phyloP scores from a whole-genome alignment of 805 yeast species.

The Candida arabinofermentans region DNA sequence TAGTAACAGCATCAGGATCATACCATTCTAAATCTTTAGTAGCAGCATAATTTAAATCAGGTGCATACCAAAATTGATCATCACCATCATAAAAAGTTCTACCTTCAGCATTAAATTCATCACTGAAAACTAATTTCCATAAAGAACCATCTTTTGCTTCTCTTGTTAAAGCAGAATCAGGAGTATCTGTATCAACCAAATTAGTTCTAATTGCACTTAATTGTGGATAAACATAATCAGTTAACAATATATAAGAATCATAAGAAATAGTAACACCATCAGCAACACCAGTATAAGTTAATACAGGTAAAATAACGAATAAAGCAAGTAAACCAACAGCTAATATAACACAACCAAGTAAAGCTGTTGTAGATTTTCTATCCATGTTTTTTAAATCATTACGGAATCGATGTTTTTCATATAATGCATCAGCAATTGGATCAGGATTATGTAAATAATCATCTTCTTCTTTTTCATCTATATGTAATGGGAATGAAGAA shows the following conservation, averaged over 20 bases:
- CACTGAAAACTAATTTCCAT: conserved; percentile 82
- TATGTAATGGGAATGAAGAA: conserved; percentile 79
- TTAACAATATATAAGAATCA: conserved; percentile 39
- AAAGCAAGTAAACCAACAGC: conserved; percentile 60
- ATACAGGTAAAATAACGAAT: conserved; percentile 75
- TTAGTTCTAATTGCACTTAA: conserved; percentile 55
- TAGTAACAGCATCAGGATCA: conserved; percentile 83
- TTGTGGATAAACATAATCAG: conserved; percentile 54
- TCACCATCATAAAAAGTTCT: conserved; percentile 87
- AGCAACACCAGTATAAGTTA: conserved; percentile 75
- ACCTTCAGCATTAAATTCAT: conserved; percentile 87
- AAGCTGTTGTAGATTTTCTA: conserved; percentile 55
- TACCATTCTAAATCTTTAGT: conserved; percentile 94
- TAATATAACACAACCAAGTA: conserved; percentile 56
- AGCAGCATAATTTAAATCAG: conserved; percentile 79
- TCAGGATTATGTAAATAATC: conserved; percentile 96
- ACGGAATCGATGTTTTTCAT: conserved; percentile 65
- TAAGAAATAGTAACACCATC: conserved; percentile 5
- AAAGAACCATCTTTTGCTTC: conserved; percentile 54
- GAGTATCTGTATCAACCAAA: conserved; percentile 75
- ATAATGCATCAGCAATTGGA: conserved; percentile 85
- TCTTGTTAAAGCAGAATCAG: conserved; percentile 41
- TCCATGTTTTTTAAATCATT: conserved; percentile 67
- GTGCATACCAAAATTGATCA: conserved; percentile 88
- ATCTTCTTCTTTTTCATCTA: conserved; percentile 93